Conservation (phyloP, 1,284 basidiomycete species). For the Phaffia rhodozyma region DNA sequence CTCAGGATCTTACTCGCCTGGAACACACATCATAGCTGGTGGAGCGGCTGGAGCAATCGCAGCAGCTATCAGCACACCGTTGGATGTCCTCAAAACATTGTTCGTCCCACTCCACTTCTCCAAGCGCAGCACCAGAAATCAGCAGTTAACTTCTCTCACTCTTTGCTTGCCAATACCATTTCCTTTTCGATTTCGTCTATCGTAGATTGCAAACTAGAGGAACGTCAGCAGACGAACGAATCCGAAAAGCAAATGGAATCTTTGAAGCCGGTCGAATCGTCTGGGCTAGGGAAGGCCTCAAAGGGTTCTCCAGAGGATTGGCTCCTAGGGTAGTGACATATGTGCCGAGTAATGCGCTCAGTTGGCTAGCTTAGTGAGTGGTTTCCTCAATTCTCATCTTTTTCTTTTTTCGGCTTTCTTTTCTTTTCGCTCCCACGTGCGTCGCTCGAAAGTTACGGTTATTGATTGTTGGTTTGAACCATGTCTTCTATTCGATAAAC, state of each 20-base stretch:
- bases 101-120: constrained; percentile 19
- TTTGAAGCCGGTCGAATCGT: constrained; percentile 80
- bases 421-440: too few species aligned
- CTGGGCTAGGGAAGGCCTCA: constrained; percentile 67
- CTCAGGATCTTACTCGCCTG: constrained; percentile 70
- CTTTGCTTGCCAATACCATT: not conserved
- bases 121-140: not conserved
- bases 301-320: constrained; percentile 77
- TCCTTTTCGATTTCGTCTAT: not conserved
- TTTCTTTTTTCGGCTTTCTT: not conserved
- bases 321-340: constrained; percentile 86
- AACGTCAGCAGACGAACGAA: constrained; percentile 63
- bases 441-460: too few species aligned
- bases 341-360: constrained; percentile 94
- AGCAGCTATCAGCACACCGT: constrained; percentile 87
- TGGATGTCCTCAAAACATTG: constrained; percentile 97
- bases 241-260: constrained; percentile 76
- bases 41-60: constrained; percentile 88
- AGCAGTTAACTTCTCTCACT: not conserved
- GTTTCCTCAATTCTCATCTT: constrained; percentile 38
- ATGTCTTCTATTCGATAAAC: too few species aligned
- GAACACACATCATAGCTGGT: constrained; percentile 81
- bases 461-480: too few species aligned
- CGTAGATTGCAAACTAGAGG: constrained; percentile 77
- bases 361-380: constrained; percentile 93